These are phyloP conservation scores for Arthonia radiata DNA, from an alignment of 495 filamentous ascomycete genomes.

Conservation along the genomic window DNA sequence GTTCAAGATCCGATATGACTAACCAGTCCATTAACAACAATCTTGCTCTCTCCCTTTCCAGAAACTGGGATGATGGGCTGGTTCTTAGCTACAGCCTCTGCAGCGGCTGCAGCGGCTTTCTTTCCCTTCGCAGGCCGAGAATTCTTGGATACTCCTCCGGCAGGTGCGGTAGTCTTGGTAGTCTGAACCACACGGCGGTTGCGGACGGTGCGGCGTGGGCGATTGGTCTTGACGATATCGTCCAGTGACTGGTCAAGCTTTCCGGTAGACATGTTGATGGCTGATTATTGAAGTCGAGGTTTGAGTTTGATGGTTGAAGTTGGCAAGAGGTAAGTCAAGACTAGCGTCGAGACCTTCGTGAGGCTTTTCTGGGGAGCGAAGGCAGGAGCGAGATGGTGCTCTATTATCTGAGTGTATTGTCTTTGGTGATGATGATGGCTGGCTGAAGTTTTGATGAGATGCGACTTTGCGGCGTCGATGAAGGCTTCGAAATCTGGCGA, in stretches of 20 bases:
- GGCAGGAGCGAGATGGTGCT: too few species aligned
- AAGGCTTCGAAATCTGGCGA: too few species aligned
- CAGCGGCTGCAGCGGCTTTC: conserved; percentile 29
- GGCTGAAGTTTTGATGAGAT: too few species aligned
- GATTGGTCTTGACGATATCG: conserved; percentile 67
- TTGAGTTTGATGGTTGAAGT: conserved; percentile 9
- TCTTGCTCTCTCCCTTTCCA: conserved; percentile 55
- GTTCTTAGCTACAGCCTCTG: conserved; percentile 1
- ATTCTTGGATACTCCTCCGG: conserved; percentile 72
- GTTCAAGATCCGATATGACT: conserved; percentile 14
- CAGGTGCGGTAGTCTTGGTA: conserved; percentile 30
- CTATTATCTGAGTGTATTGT: too few species aligned
- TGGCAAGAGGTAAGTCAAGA: too few species aligned
- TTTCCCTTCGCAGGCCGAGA: conserved; percentile 38
- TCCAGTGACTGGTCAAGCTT: conserved; percentile 92
- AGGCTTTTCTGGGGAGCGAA: too few species aligned
- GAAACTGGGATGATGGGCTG: conserved; percentile 32
- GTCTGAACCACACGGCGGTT: conserved; percentile 23
- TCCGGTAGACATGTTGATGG: conserved; percentile 50
- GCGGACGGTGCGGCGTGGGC: conserved; percentile 27
- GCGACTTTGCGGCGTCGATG: too few species aligned
- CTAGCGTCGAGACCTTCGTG: too few species aligned
- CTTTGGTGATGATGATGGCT: too few species aligned
- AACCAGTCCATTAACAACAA: conserved; percentile 95
- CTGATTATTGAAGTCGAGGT: too few species aligned